A percentile compares a stretch with the other conserved stretches of the same genome.
Conservation (phyloP, 371 early-diverging fungal species). For the Mucor plumbeus region DNA sequence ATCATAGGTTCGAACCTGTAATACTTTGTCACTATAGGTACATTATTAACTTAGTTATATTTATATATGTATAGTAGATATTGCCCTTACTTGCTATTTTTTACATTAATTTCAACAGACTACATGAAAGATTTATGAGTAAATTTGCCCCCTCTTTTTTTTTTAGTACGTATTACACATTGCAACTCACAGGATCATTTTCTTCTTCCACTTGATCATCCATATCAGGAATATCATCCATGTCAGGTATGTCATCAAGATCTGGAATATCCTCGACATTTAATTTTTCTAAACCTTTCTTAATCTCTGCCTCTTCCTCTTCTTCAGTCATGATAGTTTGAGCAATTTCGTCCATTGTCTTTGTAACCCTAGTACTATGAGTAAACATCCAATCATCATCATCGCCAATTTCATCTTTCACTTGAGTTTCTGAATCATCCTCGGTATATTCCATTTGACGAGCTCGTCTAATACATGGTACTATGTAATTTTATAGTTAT, state of each 20-base stretch:
- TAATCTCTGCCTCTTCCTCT: conserved; percentile 47
- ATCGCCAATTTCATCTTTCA: conserved; percentile 47
- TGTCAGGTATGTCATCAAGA: conserved; percentile 92
- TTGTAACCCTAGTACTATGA: conserved; percentile 59
- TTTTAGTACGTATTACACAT: not conserved
- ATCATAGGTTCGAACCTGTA: conserved; percentile 95
- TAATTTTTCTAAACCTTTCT: conserved; percentile 35
- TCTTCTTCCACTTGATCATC: conserved; percentile 75
- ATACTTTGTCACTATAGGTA: conserved; percentile 76
- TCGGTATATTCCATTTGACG: conserved; percentile 82
- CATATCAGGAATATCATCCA: conserved; percentile 77
- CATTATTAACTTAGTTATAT: not conserved
- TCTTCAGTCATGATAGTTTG: conserved; percentile 66
- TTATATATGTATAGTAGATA: not conserved
- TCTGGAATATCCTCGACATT: conserved; percentile 65
- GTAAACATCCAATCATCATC: conserved; percentile 89
- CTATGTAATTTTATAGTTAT: conserved; percentile 30
- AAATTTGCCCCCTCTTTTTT: not conserved
- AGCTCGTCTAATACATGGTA: conserved; percentile 93
- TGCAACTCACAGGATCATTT: conserved; percentile 29
- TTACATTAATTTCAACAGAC: conserved; percentile 14
- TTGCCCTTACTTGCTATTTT: conserved; percentile 19
- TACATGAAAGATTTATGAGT: not conserved
- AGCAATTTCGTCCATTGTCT: conserved; percentile 74
- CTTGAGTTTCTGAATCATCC: conserved; percentile 62